Percentiles rank a stretch among this genome's conserved stretches.
Conservation (phyloP, 2,329 filamentous ascomycete species). For the Elsinoe perseae region DNA sequence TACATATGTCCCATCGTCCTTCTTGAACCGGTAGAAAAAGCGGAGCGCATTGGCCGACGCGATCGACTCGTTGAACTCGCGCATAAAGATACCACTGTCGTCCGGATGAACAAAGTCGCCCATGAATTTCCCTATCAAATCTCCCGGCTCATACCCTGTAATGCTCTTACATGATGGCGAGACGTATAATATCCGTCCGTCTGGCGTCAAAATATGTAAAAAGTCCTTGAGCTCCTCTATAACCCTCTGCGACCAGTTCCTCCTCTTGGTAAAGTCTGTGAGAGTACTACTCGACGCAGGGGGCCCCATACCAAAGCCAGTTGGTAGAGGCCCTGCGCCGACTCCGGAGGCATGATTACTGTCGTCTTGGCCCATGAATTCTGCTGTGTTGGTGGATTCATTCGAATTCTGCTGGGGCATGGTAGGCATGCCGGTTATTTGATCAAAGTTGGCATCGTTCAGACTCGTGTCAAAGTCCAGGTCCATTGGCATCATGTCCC, state of each 20-base stretch:
- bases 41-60: slow-evolving; percentile 70
- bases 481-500: slow-evolving; percentile 42
- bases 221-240: slow-evolving; percentile 86
- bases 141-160: slow-evolving; percentile 64
- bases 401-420: slow-evolving; percentile 21
- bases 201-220: slow-evolving; percentile 75
- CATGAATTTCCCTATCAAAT: slow-evolving; percentile 68
- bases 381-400: slow-evolving; percentile 20
- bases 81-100: slow-evolving; percentile 72
- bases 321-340: slow-evolving; percentile 49
- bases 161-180: slow-evolving; percentile 68
- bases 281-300: slow-evolving; percentile 46
- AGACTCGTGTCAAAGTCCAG: slow-evolving; percentile 36
- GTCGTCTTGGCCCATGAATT: slow-evolving; percentile 19
- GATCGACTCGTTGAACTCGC: slow-evolving; percentile 85
- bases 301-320: slow-evolving; percentile 43
- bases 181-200: slow-evolving; percentile 77
- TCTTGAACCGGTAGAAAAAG: slow-evolving; percentile 78
- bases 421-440: slow-evolving; percentile 19
- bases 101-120: slow-evolving; percentile 79
- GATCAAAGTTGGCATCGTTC: slow-evolving; percentile 25
- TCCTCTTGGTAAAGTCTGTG: slow-evolving; percentile 58
- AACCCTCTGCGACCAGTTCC: slow-evolving; percentile 80
- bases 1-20: slow-evolving; percentile 62
- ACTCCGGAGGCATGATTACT: slow-evolving; percentile 35